A percentile compares a stretch with the other conserved stretches of the same genome.
Conservation (phyloP, 805 yeast species). For the Zygoascus tannicola region DNA sequence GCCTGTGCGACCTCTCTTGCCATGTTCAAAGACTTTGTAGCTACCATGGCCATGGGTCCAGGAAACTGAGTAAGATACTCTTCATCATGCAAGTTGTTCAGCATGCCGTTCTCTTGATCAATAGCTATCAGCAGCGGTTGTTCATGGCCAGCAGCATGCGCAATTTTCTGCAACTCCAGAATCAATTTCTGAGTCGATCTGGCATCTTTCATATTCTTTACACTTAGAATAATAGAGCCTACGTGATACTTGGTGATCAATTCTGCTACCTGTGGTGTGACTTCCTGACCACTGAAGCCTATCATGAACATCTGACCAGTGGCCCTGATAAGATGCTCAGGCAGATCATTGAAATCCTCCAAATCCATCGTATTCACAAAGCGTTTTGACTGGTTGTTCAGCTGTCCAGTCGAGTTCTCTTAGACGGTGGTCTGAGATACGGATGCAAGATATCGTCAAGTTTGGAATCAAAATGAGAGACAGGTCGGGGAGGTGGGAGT, state of each 20-base stretch:
- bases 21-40: slow-evolving; percentile 41
- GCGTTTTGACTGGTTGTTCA: no score
- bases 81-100: slow-evolving; percentile 48
- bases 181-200: slow-evolving; percentile 42
- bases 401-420: no score
- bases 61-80: slow-evolving; percentile 48
- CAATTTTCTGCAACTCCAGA: slow-evolving; percentile 46
- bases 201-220: slow-evolving; percentile 42
- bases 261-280: slow-evolving; percentile 44
- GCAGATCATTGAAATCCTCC: neutral
- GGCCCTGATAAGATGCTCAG: slow-evolving; percentile 12
- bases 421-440: no score
- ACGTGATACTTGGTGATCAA: slow-evolving; percentile 43
- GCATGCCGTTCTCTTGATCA: slow-evolving; percentile 58
- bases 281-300: slow-evolving; percentile 49
- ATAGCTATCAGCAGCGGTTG: slow-evolving; percentile 48
- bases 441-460: no score
- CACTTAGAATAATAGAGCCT: slow-evolving; percentile 42
- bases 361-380: neutral
- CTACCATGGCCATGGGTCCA: slow-evolving; percentile 56
- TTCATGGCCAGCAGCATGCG: slow-evolving; percentile 39
- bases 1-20: slow-evolving; percentile 47
- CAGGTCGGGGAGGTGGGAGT: no score
- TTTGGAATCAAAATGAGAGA: no score
- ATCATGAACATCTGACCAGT: slow-evolving; percentile 49